Evolutionary conservation across 495 filamentous ascomycete species (phyloP).

Genomic region (Lasiosphaeria miniovina): DNA sequence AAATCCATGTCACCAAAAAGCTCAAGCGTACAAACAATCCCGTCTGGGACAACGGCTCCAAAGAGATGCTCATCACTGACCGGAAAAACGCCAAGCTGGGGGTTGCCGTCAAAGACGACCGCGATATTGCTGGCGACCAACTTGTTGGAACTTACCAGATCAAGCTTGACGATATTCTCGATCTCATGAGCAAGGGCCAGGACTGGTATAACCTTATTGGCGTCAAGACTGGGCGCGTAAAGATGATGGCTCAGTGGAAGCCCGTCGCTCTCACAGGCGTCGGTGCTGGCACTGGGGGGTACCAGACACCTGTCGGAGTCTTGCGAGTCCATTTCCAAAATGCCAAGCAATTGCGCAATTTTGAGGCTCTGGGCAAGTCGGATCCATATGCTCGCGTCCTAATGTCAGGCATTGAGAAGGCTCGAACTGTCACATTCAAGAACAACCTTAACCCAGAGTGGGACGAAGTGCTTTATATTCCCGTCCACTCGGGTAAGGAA

Average conservation of each 20-base stretch:
- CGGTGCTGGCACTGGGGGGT: constrained; percentile 75
- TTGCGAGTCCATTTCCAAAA: constrained; percentile 89
- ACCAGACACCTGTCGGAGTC: constrained; percentile 88
- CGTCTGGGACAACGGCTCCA: constrained; percentile 83
- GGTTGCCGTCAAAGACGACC: constrained; percentile 90
- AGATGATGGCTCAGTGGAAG: constrained; percentile 90
- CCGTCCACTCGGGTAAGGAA: constrained; percentile 82
- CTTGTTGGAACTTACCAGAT: constrained; percentile 90
- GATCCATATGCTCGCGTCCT: constrained; percentile 90
- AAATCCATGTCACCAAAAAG: constrained; percentile 78
- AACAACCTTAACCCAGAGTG: constrained; percentile 95
- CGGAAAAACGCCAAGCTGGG: constrained; percentile 85
- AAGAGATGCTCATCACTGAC: constrained; percentile 92
- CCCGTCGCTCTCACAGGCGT: constrained; percentile 80
- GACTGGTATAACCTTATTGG: constrained; percentile 93
- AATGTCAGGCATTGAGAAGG: constrained; percentile 85
- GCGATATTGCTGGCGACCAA: constrained; percentile 78
- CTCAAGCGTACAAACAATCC: constrained; percentile 96
- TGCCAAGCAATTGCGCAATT: constrained; percentile 78
- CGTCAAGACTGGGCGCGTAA: constrained; percentile 77
- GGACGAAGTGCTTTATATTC: constrained; percentile 94
- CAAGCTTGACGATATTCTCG: constrained; percentile 87
- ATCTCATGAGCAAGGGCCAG: constrained; percentile 85
- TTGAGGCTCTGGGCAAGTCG: constrained; percentile 94
- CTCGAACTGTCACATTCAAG: constrained; percentile 87